These are phyloP conservation scores for Stentor coeruleus DNA, from an alignment of 73 alveolate species.

Conservation along the genomic window DNA sequence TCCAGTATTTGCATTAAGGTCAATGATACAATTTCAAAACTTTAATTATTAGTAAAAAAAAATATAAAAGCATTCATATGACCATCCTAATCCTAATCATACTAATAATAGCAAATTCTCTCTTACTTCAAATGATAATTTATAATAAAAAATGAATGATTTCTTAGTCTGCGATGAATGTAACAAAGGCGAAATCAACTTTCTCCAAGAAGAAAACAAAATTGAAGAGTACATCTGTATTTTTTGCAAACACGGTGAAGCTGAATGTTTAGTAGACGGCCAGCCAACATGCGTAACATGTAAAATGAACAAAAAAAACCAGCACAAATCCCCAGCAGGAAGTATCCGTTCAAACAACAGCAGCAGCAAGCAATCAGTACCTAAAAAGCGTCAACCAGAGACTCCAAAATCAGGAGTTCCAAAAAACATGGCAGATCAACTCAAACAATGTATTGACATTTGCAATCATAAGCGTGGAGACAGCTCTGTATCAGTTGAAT, in stretches of 20 bases:
- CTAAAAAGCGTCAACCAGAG: neutral
- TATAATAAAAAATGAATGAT: constrained; percentile 3
- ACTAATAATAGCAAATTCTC: too few species aligned
- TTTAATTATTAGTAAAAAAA: too few species aligned
- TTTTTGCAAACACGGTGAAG: neutral
- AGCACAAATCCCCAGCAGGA: constrained; percentile 7
- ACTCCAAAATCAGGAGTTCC: neutral
- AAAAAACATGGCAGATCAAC: neutral
- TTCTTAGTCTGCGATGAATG: neutral
- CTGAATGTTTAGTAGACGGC: constrained; percentile 4
- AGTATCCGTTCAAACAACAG: neutral
- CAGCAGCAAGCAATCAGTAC: neutral
- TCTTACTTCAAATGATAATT: too few species aligned
- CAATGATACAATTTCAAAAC: too few species aligned
- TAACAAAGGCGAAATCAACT: neutral
- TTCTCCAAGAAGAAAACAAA: neutral
- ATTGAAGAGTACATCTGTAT: neutral
- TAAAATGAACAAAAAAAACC: neutral
- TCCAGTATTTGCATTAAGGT: too few species aligned
- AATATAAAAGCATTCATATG: too few species aligned
- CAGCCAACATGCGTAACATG: neutral
- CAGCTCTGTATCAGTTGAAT: neutral
- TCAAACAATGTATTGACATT: neutral
- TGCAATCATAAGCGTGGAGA: neutral
- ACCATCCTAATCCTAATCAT: too few species aligned